Evolutionary conservation across 2,329 filamentous ascomycete genomes (phyloP).

Genomic region (Nemania sp.): DNA sequence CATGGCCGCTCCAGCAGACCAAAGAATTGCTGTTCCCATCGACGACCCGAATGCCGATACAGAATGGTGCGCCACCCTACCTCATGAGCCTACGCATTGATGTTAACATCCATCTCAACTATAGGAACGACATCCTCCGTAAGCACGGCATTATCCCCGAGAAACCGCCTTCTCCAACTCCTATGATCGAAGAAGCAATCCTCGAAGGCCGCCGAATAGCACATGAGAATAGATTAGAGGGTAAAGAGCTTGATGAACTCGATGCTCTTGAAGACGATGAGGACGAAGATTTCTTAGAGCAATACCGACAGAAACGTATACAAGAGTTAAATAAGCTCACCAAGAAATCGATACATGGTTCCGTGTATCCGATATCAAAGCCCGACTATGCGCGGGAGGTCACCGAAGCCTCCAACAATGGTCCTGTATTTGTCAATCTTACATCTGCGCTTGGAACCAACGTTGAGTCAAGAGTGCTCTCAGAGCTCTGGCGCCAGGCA

Average conservation of each 20-base stretch:
- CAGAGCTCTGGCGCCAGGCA: conserved; percentile 86
- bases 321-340: conserved; percentile 81
- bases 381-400: conserved; percentile 92
- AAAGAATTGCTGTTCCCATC: conserved; percentile 82
- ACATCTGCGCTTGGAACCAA: conserved; percentile 83
- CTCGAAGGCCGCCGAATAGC: conserved; percentile 84
- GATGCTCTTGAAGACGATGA: conserved; percentile 95
- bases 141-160: conserved; percentile 98
- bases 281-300: conserved; percentile 89
- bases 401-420: conserved; percentile 84
- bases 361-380: conserved; percentile 93
- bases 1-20: conserved; percentile 73
- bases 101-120: conserved; percentile 30
- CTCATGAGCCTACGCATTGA: conserved; percentile 29
- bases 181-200: conserved; percentile 95
- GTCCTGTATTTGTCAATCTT: conserved; percentile 80
- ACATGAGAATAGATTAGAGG: conserved; percentile 91
- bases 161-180: conserved; percentile 94
- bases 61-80: conserved; percentile 76
- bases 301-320: conserved; percentile 89
- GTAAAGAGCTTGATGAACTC: conserved; percentile 93
- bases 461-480: conserved; percentile 83
- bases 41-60: conserved; percentile 97
- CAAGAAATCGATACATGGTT: conserved; percentile 84
- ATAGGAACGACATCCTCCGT: conserved; percentile 96